Percentiles rank a stretch among this genome's conserved stretches.
These are phyloP conservation scores for Nakazawaea peltata DNA, from an alignment of 805 yeast species.

Conservation along the genomic window DNA sequence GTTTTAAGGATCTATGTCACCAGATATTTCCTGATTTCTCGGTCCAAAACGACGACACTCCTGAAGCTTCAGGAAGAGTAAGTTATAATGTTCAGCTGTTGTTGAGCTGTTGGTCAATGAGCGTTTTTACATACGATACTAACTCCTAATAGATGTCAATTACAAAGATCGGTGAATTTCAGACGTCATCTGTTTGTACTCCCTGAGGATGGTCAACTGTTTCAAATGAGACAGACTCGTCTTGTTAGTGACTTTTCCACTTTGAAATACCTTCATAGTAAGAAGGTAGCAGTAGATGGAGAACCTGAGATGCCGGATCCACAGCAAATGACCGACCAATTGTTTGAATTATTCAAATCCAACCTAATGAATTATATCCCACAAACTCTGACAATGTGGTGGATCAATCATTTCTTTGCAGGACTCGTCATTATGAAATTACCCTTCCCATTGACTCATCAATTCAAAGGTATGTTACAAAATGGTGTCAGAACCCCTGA, in stretches of 20 bases:
- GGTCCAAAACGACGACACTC: no score
- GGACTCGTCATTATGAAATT: constrained; percentile 83
- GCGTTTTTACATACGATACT: no score
- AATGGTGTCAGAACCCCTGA: constrained; percentile 79
- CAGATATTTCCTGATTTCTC: background rate
- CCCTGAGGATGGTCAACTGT: constrained; percentile 32
- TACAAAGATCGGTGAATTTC: constrained; percentile 30
- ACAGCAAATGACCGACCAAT: constrained; percentile 40
- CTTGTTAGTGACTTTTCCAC: constrained; percentile 39
- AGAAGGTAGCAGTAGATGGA: constrained; percentile 28
- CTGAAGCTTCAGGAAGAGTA: background rate
- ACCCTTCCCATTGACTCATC: constrained; percentile 85
- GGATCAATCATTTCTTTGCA: constrained; percentile 90
- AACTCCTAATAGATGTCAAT: no score
- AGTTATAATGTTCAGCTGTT: no score
- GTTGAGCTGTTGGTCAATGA: no score
- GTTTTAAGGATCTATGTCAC: constrained; percentile 65
- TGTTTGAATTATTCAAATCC: constrained; percentile 72
- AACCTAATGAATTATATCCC: constrained; percentile 82
- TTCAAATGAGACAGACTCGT: constrained; percentile 42
- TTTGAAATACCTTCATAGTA: constrained; percentile 45
- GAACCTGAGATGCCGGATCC: constrained; percentile 26
- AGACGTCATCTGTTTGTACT: constrained; percentile 46
- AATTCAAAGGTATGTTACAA: constrained; percentile 90
- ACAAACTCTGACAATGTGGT: constrained; percentile 90